A percentile compares a stretch with the other conserved stretches of the same genome.
Evolutionary conservation across 1,139 yeast genomes (phyloP).

Genomic region (Nakaseomyces nivariensis): DNA sequence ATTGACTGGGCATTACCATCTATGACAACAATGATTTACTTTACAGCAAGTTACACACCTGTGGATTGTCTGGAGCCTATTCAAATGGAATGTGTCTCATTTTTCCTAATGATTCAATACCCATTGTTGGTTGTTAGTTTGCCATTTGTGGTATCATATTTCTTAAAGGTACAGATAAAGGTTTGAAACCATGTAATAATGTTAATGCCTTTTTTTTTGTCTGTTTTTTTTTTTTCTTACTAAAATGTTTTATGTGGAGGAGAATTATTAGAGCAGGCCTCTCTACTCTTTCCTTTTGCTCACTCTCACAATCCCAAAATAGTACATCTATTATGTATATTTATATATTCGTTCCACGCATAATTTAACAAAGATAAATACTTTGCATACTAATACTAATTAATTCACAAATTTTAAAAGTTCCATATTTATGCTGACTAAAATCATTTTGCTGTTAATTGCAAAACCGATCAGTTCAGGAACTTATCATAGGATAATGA

Average conservation of each 20-base stretch:
- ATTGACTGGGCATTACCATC: conserved; percentile 60
- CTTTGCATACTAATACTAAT: too few relatives aligned
- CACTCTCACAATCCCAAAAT: too few relatives aligned
- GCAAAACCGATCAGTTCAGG: too few relatives aligned
- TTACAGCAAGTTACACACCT: conserved; percentile 68
- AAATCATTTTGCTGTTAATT: too few relatives aligned
- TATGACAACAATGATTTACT: conserved; percentile 61
- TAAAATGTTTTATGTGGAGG: too few relatives aligned
- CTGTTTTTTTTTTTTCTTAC: neutral
- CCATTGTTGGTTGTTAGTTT: conserved; percentile 46
- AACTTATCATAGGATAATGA: too few relatives aligned
- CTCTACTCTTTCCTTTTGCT: too few relatives aligned
- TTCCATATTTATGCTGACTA: too few relatives aligned
- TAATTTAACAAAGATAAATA: neutral
- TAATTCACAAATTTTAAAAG: too few relatives aligned
- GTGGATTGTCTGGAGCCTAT: conserved; percentile 46
- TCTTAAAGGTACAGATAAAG: conserved; percentile 32
- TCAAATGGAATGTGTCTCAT: conserved; percentile 68
- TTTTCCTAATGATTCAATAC: conserved; percentile 54
- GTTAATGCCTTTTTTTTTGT: neutral
- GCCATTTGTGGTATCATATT: conserved; percentile 58
- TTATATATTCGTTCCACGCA: neutral
- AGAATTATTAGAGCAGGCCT: too few relatives aligned
- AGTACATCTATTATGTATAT: too few relatives aligned
- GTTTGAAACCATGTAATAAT: neutral